Evolutionary conservation across 768 basidiomycete genomes (phyloP), one percentile per base, ranked within the genome.

Genomic region (Amanita subjunquillea): DNA sequence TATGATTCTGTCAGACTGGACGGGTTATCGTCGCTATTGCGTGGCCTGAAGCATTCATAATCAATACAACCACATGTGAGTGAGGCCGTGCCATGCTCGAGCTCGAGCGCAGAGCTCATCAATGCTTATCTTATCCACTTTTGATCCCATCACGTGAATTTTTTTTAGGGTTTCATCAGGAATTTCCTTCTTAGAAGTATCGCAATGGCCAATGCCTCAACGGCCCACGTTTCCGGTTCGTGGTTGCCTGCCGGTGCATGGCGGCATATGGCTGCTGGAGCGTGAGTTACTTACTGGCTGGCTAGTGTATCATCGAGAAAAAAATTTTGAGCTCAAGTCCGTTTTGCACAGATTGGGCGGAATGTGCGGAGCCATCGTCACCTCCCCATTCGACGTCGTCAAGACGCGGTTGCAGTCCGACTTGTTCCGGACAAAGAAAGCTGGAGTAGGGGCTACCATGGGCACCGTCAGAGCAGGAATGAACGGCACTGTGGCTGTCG

Each of bases 251-350:
- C 84, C 46, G 85, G 87, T 65, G 87, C 91, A 67, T 89, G 82
- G 84, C 79, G 78, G 51, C 90, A 94, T 61, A 83, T 92, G 58
- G 73, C 87, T 7, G 91, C 86, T 27, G 91, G 91, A 73, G 91
- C 89, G 91, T 91, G 59, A 64, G 87, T 72, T 17, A 17, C 17
- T 17, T 17, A 17, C 17, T 17, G 17, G 38, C 52, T 54, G n/a
- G 41, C 40, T 58, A 42, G 42, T 37, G 54, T 17, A 55, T 22
- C 32, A 38, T 27, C 6, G 17, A 17, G 17, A 17, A 17, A 17
- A 17, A 17, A 15, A 32, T 27, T n/a, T 56, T 37, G 29, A 20
- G n/a, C 32, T 34, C 1, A 34, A 13, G 4, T 7, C 9, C 2
- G 8, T 30, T 32, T 7, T 3, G 27, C 50, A 96, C 51, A 97